Evolutionary conservation across 306 rosid genomes (phyloP), one percentile per base, ranked within the genome.

Genomic region (Begonia loranthoides): DNA sequence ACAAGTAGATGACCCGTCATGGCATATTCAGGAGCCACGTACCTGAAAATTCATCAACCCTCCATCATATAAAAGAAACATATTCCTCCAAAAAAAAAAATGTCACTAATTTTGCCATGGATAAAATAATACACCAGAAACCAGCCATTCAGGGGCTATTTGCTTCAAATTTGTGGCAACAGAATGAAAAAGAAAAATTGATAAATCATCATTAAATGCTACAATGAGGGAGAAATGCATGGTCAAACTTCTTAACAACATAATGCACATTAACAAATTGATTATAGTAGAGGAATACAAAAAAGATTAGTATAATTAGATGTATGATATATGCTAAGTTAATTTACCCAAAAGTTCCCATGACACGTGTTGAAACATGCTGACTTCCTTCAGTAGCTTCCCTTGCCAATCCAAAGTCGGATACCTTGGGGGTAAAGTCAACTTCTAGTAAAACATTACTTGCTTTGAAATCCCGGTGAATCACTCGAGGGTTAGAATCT

Each of bases 11-110:
- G 95, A 9, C 97, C 97, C 3, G 97, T 89, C 97, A 89, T 84
- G 47, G 97, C 97, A 77, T 89, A 89, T 78, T 89, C 97, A 48
- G 97, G 97, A 54, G 94, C 95, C 17, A 89, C 97, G 15, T 89
- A 89, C 76, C 97, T 89, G 81, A 54, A 67, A 76, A 51, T 17
- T 45, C 57, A 69, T 50, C 17, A 34, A n/a, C 56, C 41, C 4
- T 28, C 36, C 36, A 28, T 28, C 36, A 28, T 19, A 19, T 19
- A 4, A 19, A 19, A 19, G 22, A 19, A 19, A 19, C 22, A 19
- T 4, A 1, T 19, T 19, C 22, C 22, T 19, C n/a, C n/a, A n/a
- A n/a, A n/a, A 19, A 19, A 28, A 7, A 28, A 28, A 28, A 28
- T 28, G 34, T 3, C 4, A 28, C 4, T 2, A 28, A 28, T 28